A percentile compares a stretch with the other conserved stretches of the same genome.
These are phyloP conservation scores for Nymphaea colorata DNA, from an alignment of 164 flowering plant genomes.

Conservation along the genomic window DNA sequence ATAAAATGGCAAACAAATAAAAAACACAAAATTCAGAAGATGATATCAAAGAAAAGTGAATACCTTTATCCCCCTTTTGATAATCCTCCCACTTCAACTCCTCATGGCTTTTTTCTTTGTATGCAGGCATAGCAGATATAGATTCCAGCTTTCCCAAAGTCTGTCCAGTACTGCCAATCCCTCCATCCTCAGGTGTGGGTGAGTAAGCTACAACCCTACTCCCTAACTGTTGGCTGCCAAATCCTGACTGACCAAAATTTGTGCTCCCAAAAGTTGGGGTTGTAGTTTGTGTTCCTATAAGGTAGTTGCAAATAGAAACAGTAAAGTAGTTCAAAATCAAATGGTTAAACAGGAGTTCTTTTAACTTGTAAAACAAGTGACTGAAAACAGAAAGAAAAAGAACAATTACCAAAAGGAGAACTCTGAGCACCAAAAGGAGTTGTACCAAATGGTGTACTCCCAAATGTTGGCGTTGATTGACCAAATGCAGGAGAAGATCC, in stretches of 20 bases:
- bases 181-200: conserved; percentile 60
- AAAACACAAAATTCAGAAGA: neutral
- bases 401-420: conserved; percentile 45
- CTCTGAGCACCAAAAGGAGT: conserved; percentile 60
- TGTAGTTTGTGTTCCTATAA: conserved; percentile 58
- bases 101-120: conserved; percentile 93
- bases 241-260: conserved; percentile 49
- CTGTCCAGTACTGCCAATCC: conserved; percentile 25
- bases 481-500: conserved; percentile 12
- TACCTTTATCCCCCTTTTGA: conserved; percentile 82
- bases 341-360: too few relatives aligned
- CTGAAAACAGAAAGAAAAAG: neutral
- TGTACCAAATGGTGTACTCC: conserved; percentile 56
- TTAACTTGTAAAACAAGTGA: too few relatives aligned
- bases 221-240: conserved; percentile 76
- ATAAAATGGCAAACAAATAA: too few relatives aligned
- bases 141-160: conserved; percentile 81
- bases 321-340: neutral
- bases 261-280: conserved; percentile 56
- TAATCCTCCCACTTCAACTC: conserved; percentile 99
- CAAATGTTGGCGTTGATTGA: conserved; percentile 59
- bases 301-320: neutral
- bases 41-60: neutral
- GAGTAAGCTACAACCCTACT: conserved; percentile 60
- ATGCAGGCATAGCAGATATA: conserved; percentile 89